Base-by-base conservation (phyloP, 2,329 filamentous ascomycete species). In the Diaporthe citri region DNA sequence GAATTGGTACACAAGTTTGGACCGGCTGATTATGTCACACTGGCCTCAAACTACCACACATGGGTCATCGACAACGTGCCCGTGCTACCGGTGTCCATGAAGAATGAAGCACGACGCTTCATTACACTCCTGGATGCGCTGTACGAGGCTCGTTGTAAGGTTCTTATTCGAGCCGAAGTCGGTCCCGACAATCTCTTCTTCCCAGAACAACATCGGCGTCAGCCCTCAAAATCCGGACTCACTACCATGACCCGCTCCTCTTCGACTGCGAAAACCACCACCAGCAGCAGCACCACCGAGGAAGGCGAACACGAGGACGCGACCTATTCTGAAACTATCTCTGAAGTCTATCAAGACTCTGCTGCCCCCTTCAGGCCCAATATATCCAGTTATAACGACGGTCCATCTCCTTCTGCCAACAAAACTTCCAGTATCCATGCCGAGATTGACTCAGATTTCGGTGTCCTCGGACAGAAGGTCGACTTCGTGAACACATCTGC, bases 61-160 rank as follows among this genome's bases (percentile, higher is more conserved):
- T 89, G 96, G 76, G 90, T 96, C 80, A 86, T 96, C 62, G 92
- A 93, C 78, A 84, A 91, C 28, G 87, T 96, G 1, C 94, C 94
- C 0, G 81, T 93, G 22, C 85, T 97, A 17, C 92, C 90, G 0
- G 82, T 92, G 2, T 83, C 90, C 1, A 91, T 92, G 82, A 96
- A 95, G 83, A 96, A 96, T 81, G 94, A 96, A 84, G 94, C 94
- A 1, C 88, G 94, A 6, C 89, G 94, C 15, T 92, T 97, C 81
- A 96, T 96, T 80, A 96, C 93, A 0, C 87, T 97, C 1, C 88
- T 96, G 1, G 94, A 97, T 80, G 94, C 94, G 0, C 86, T 95
- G 0, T 96, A 96, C 82, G 94, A 96, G 84, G 92, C 93, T n/a
- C 89, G 92, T 10, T 96, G 94, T 82, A 94, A 94, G 78, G 88